Percentiles rank a stretch among this genome's conserved stretches.
Conservation (phyloP, 164 flowering plant genomes). For the Umbilicus rupestris region DNA sequence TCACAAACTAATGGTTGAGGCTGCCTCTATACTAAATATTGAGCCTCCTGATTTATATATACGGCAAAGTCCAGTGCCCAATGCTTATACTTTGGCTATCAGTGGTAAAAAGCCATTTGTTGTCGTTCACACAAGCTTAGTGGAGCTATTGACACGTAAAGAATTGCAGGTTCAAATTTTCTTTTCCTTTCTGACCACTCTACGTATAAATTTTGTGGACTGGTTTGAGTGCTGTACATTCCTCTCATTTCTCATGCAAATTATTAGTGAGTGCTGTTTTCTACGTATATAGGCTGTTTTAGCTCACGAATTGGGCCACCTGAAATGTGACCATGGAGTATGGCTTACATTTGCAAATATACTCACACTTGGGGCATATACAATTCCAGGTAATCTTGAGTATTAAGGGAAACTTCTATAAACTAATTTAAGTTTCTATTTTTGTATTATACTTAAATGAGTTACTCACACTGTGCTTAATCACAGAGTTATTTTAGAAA, state of each 20-base stretch:
- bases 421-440: no score
- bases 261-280: background rate
- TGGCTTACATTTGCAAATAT: slow-evolving; percentile 96
- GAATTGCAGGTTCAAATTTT: slow-evolving; percentile 66
- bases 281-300: slow-evolving; percentile 58
- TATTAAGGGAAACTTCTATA: background rate
- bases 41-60: slow-evolving; percentile 85
- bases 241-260: background rate
- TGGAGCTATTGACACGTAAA: slow-evolving; percentile 79
- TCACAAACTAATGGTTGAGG: slow-evolving; percentile 66
- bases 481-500: background rate
- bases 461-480: no score
- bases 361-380: slow-evolving; percentile 82
- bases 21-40: slow-evolving; percentile 56
- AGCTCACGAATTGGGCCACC: slow-evolving; percentile 97
- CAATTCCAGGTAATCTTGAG: slow-evolving; percentile 56
- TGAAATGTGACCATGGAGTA: slow-evolving; percentile 96
- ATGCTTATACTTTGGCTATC: slow-evolving; percentile 88
- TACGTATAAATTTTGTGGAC: background rate
- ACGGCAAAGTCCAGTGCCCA: slow-evolving; percentile 92
- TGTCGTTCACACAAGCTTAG: slow-evolving; percentile 88
- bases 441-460: no score
- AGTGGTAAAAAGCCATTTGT: slow-evolving; percentile 92
- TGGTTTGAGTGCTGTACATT: background rate
- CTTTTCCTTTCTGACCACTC: background rate